A percentile compares a stretch with the other conserved stretches of the same genome.
These are phyloP conservation scores for Lentinula guzmanii DNA, from an alignment of 768 basidiomycete species.

Conservation along the genomic window DNA sequence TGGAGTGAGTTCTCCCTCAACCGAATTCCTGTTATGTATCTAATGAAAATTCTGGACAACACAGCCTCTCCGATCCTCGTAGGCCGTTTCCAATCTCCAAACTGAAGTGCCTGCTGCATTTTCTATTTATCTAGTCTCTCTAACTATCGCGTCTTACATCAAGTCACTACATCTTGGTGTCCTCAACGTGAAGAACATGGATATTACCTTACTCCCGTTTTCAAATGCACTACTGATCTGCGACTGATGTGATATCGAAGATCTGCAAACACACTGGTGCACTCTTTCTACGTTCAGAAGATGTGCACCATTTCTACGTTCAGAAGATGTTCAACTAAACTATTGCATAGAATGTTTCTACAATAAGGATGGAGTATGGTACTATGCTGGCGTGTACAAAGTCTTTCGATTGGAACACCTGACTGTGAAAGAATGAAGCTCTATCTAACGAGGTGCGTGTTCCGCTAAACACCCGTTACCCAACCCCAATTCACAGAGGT, in stretches of 20 bases:
- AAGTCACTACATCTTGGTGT: slow-evolving; percentile 70
- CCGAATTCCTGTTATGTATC: not conserved
- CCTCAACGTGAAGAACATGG: slow-evolving; percentile 80
- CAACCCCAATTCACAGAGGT: not conserved
- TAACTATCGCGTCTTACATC: slow-evolving; percentile 63
- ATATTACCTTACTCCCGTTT: slow-evolving; percentile 65
- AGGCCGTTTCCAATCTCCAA: slow-evolving; percentile 17
- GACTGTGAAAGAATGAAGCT: slow-evolving; percentile 58
- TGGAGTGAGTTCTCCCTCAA: not conserved
- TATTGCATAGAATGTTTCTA: slow-evolving; percentile 64
- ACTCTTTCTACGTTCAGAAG: slow-evolving; percentile 5
- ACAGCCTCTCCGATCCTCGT: slow-evolving; percentile 57
- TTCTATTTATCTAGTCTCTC: slow-evolving; percentile 43
- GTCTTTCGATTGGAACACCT: slow-evolving; percentile 62
- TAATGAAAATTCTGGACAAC: not conserved
- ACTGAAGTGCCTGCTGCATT: not conserved
- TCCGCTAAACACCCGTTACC: not conserved
- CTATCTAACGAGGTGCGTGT: slow-evolving; percentile 57
- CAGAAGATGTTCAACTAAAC: not conserved
- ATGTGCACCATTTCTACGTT: no score
- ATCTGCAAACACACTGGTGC: slow-evolving; percentile 62
- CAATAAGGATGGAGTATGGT: slow-evolving; percentile 76
- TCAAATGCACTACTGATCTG: slow-evolving; percentile 74
- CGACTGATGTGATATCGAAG: slow-evolving; percentile 54
- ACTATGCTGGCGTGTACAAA: slow-evolving; percentile 77